Evolutionary conservation across 2,329 filamentous ascomycete genomes (phyloP).

Genomic region (Aspergillus fumigatus): DNA sequence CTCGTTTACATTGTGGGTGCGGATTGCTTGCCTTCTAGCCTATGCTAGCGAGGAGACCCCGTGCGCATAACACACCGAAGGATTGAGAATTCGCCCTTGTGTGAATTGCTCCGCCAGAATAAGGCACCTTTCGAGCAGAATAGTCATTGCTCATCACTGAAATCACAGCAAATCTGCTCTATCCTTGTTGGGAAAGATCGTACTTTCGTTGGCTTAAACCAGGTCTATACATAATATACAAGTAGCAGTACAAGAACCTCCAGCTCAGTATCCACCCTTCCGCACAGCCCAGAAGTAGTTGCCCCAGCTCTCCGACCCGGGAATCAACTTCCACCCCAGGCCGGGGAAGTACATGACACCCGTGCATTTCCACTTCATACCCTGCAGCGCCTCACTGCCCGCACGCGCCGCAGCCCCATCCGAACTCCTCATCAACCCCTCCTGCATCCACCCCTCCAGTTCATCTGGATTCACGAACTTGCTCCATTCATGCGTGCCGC

Average conservation of each 20-base stretch:
- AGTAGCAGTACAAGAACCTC: neutral
- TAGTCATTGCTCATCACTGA: neutral
- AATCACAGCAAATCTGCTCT: neutral
- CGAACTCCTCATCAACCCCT: slow-evolving; percentile 49
- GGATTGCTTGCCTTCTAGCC: neutral
- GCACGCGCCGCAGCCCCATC: slow-evolving; percentile 21
- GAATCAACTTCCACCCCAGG: slow-evolving; percentile 79
- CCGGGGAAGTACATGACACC: slow-evolving; percentile 90
- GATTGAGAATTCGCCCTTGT: neutral
- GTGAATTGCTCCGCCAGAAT: neutral
- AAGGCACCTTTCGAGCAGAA: neutral
- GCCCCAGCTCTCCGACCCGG: slow-evolving; percentile 75
- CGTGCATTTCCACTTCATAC: slow-evolving; percentile 60
- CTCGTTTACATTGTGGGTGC: neutral
- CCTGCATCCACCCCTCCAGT: slow-evolving; percentile 40
- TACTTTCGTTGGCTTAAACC: neutral
- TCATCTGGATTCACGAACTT: slow-evolving; percentile 92
- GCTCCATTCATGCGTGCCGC: slow-evolving; percentile 90
- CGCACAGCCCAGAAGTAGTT: slow-evolving; percentile 95
- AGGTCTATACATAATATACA: neutral
- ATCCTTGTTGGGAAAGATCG: neutral
- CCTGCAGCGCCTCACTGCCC: slow-evolving; percentile 24
- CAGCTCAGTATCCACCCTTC: slow-evolving; percentile 38
- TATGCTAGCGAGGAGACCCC: neutral
- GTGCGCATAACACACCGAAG: neutral